Evolutionary conservation across 345 rosid genomes (phyloP), one percentile per base, ranked within the genome.

Genomic region (Gossypium stocksii): DNA sequence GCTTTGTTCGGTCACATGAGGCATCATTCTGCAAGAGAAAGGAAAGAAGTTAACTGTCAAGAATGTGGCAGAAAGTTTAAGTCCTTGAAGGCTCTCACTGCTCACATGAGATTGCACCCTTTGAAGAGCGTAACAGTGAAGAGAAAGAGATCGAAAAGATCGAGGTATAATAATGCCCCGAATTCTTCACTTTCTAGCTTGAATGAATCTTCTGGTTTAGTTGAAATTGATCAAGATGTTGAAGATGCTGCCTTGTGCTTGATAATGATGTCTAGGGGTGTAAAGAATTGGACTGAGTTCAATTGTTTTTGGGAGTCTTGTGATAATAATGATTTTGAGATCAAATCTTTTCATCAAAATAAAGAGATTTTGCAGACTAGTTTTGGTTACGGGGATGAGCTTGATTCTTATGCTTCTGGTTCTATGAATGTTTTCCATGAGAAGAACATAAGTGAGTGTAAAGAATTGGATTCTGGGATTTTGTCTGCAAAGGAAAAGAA

Each of bases 1-100:
- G 83, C 89, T 54, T 75, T 86, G 76, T 77, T 75, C 74, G 89
- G 89, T 56, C 90, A 84, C 81, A 81, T 83, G 91, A 85, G 83
- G 82, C 88, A 78, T 82, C 86, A 81, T 75, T 72, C 87, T 19
- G 45, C 70, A 67, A 71, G 79, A 71, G 87, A 82, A 76, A 89
- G 74, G 78, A 76, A 64, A 43, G 49, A 79, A 73, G 46, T 78
- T 71, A 56, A 74, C 13, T 88, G 94, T 77, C 58, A 74, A 73
- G 85, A 82, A 63, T 88, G 88, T 71, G 89, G 89, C 2, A 82
- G 83, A 82, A 81, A 81, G 77, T 86, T 84, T 25, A 78, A 76
- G 62, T 78, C 86, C 16, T 52, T 75, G 77, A 75, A 68, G 72
- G 79, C 80, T 73, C 79, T 81, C 27, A 57, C 77, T 52, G 75